These are phyloP conservation scores for Achlya hypogyna DNA, from an alignment of 352 stramenopile species.

Conservation along the genomic window DNA sequence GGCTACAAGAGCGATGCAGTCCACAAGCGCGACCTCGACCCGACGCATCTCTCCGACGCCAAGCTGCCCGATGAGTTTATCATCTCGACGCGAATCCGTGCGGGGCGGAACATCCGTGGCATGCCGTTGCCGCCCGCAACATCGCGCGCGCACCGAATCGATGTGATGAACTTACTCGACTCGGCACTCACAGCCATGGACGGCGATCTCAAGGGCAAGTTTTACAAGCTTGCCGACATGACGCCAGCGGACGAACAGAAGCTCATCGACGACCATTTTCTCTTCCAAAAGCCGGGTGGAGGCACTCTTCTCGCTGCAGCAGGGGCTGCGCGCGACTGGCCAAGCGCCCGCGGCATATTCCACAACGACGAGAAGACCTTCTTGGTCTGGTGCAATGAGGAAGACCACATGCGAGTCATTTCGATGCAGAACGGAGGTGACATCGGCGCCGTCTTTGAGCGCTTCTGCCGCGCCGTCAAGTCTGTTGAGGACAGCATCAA, in stretches of 20 bases:
- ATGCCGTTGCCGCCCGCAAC: slow-evolving; percentile 70
- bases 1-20: slow-evolving; percentile 44
- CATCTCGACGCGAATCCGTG: slow-evolving; percentile 81
- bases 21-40: slow-evolving; percentile 73
- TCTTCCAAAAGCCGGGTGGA: slow-evolving; percentile 85
- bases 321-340: slow-evolving; percentile 78
- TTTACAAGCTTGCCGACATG: slow-evolving; percentile 74
- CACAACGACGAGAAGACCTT: slow-evolving; percentile 81
- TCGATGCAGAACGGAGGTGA: slow-evolving; percentile 75
- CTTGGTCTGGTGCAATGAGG: slow-evolving; percentile 72
- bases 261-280: slow-evolving; percentile 79
- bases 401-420: slow-evolving; percentile 75
- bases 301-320: slow-evolving; percentile 57
- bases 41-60: slow-evolving; percentile 40
- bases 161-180: slow-evolving; percentile 65
- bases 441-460: slow-evolving; percentile 79
- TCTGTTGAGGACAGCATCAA: slow-evolving; percentile 49
- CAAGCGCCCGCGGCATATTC: slow-evolving; percentile 82
- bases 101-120: slow-evolving; percentile 73
- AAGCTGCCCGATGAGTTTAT: slow-evolving; percentile 74
- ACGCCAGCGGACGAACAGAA: slow-evolving; percentile 77
- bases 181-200: slow-evolving; percentile 62
- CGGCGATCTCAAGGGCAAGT: slow-evolving; percentile 61
- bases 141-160: slow-evolving; percentile 46
- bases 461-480: slow-evolving; percentile 54